Percentiles rank a stretch among this genome's conserved stretches.
phyloP scores from a whole-genome alignment of 768 basidiomycete species.

The Zangia roseola region DNA sequence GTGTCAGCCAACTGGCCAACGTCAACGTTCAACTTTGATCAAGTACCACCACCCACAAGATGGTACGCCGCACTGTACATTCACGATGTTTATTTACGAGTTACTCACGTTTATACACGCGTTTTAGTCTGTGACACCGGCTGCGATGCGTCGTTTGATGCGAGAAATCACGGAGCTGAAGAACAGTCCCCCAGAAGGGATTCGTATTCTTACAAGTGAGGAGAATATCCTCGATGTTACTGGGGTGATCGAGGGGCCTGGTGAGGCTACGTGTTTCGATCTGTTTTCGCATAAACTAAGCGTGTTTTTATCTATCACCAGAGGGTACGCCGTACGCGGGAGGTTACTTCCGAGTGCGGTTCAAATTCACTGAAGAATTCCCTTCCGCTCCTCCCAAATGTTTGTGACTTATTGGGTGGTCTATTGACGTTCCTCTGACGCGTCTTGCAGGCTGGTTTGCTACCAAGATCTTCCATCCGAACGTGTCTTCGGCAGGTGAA shows the following conservation, averaged over 20 bases:
- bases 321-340: conserved; percentile 69
- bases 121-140: conserved; percentile 42
- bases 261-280: conserved; percentile 42
- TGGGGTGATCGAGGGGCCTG: conserved; percentile 88
- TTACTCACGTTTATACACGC: not conserved
- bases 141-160: conserved; percentile 81
- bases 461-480: conserved; percentile 97
- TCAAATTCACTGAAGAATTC: conserved; percentile 91
- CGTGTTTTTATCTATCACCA: conserved; percentile 22
- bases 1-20: conserved; percentile 14
- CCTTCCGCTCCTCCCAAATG: conserved; percentile 94
- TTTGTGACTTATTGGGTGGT: conserved; percentile 27
- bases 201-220: conserved; percentile 81
- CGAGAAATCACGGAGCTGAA: conserved; percentile 81
- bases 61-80: conserved; percentile 20
- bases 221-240: conserved; percentile 87
- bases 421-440: conserved; percentile 2
- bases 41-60: conserved; percentile 6
- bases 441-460: conserved; percentile 69
- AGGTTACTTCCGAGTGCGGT: conserved; percentile 74
- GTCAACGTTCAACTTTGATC: conserved; percentile 6
- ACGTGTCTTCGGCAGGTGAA: conserved; percentile 85
- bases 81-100: not conserved
- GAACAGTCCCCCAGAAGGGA: conserved; percentile 87
- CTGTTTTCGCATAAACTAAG: conserved; percentile 6